Conservation (phyloP, 768 basidiomycete genomes). For the Tylopilus plumbeoviolaceoides region DNA sequence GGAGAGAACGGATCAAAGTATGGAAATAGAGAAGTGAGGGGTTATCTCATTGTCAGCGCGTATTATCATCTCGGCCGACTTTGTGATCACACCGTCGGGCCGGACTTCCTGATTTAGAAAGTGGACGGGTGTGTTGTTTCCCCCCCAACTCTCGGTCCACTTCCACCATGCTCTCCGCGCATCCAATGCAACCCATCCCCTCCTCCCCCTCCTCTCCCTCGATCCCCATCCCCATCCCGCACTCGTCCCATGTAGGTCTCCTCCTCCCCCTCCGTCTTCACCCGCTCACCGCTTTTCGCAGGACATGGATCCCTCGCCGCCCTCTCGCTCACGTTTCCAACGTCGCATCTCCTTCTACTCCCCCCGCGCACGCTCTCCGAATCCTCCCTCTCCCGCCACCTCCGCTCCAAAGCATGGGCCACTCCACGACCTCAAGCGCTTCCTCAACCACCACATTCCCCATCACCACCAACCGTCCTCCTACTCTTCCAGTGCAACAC, state of each 20-base stretch:
- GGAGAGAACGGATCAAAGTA: background rate
- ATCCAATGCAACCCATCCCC: conserved; percentile 33
- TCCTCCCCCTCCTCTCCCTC: background rate
- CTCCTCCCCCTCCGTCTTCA: too few relatives aligned
- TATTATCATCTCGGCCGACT: conserved; percentile 12
- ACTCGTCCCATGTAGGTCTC: background rate
- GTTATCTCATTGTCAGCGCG: too few relatives aligned
- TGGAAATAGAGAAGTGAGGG: too few relatives aligned
- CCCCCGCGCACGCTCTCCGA: conserved; percentile 2
- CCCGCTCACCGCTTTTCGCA: background rate
- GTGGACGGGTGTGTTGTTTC: background rate
- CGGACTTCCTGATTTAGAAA: conserved; percentile 17
- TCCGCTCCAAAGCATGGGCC: conserved; percentile 50
- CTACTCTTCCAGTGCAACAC: conserved; percentile 17
- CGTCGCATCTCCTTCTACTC: conserved; percentile 28
- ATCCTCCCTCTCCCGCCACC: conserved; percentile 7
- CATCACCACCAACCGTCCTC: conserved; percentile 25
- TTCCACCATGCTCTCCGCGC: conserved; percentile 34
- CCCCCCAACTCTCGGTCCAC: background rate
- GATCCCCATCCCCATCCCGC: background rate
- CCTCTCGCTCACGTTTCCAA: conserved; percentile 28
- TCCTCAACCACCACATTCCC: conserved; percentile 88
- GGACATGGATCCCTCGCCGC: conserved; percentile 1
- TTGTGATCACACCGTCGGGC: conserved; percentile 16
- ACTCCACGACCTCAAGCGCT: conserved; percentile 89